phyloP scores from a whole-genome alignment of 2,329 filamentous ascomycete genomes.

The Monosporascus ibericus region DNA sequence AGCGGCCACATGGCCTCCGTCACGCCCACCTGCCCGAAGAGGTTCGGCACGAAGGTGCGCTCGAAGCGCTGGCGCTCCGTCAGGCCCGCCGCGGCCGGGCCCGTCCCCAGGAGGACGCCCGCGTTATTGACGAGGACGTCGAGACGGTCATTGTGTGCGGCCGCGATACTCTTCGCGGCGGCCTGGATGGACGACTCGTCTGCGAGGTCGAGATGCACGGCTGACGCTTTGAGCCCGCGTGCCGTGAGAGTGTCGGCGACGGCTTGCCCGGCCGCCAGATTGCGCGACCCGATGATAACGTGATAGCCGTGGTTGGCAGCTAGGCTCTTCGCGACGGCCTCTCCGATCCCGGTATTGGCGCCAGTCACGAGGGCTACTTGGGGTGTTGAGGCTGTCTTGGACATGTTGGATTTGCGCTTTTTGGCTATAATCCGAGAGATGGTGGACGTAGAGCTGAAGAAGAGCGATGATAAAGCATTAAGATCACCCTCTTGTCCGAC shows the following conservation, averaged over 20 bases:
- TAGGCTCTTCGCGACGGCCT: constrained; percentile 3
- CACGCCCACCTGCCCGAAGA: constrained; percentile 23
- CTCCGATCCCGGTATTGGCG: constrained; percentile 5
- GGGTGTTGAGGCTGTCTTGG: background rate
- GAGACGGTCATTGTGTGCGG: constrained; percentile 18
- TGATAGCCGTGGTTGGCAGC: constrained; percentile 4
- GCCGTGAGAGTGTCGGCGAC: background rate
- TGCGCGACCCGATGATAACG: constrained; percentile 7
- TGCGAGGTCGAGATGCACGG: constrained; percentile 6
- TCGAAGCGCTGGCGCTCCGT: constrained; percentile 28
- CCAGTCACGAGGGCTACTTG: constrained; percentile 7
- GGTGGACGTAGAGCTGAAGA: background rate
- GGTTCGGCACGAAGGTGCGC: constrained; percentile 33
- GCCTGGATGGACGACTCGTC: constrained; percentile 19
- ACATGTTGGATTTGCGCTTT: background rate
- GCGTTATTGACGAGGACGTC: constrained; percentile 33
- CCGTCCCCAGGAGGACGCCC: constrained; percentile 21
- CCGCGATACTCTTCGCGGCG: constrained; percentile 15
- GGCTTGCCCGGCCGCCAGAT: background rate
- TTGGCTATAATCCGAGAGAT: background rate
- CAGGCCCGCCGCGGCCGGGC: constrained; percentile 1
- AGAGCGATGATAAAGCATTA: background rate
- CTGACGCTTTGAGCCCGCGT: background rate
- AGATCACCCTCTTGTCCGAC: background rate
- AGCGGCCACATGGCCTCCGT: constrained; percentile 24